Percentiles rank a stretch among this genome's conserved stretches.
Evolutionary conservation across 768 basidiomycete species (phyloP).

Genomic region (Rhizopogon rudus): DNA sequence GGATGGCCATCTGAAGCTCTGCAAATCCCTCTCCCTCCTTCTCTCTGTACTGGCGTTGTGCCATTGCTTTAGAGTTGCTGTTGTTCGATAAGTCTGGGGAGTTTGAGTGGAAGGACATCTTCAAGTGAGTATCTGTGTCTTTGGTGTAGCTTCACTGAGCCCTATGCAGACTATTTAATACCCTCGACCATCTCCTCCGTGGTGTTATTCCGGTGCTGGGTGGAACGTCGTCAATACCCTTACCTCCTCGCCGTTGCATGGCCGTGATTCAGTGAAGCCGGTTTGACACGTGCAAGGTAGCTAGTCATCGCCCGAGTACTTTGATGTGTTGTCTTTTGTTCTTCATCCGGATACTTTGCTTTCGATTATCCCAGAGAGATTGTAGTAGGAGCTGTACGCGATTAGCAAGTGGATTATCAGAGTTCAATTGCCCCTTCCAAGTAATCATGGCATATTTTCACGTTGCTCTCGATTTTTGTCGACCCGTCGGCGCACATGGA

Average conservation of each 20-base stretch:
- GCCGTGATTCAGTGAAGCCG: neutral
- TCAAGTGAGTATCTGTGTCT: neutral
- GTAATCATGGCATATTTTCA: neutral
- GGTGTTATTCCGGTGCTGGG: too few relatives aligned
- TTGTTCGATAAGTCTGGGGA: neutral
- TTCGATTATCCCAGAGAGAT: too few relatives aligned
- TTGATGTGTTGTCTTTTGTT: neutral
- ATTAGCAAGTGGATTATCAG: neutral
- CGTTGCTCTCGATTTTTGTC: neutral
- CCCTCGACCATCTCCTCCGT: neutral
- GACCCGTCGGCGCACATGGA: neutral
- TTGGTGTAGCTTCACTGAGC: neutral
- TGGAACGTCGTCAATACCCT: too few relatives aligned
- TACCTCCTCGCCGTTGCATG: too few relatives aligned
- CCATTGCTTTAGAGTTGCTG: neutral
- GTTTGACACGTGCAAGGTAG: too few relatives aligned
- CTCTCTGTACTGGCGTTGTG: neutral
- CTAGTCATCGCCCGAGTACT: too few relatives aligned
- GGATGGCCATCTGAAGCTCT: conserved; percentile 2
- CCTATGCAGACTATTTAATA: neutral
- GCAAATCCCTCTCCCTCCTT: neutral
- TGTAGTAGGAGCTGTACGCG: too few relatives aligned
- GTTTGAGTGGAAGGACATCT: neutral
- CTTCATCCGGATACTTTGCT: neutral
- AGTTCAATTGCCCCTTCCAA: neutral